phyloP scores from a whole-genome alignment of 768 basidiomycete genomes.

The Xerocomellus amylosporus region DNA sequence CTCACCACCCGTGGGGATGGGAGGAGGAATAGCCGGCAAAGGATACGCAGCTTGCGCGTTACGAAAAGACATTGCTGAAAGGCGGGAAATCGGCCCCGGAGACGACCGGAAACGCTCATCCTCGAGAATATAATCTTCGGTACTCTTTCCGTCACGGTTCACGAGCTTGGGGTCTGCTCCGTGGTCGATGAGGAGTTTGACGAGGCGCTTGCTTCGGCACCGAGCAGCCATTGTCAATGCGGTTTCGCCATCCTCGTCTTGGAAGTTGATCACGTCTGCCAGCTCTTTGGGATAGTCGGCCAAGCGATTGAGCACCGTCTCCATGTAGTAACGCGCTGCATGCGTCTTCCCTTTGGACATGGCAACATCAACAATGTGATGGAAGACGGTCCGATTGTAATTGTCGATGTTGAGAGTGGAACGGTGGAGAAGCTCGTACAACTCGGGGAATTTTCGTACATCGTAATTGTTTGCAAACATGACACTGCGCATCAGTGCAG shows the following conservation, averaged over 20 bases:
- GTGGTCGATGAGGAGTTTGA: constrained; percentile 93
- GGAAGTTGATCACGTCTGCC: constrained; percentile 98
- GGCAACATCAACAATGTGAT: constrained; percentile 96
- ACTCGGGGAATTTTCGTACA: constrained; percentile 95
- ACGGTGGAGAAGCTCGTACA: constrained; percentile 95
- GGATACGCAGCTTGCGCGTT: constrained; percentile 57
- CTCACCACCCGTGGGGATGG: constrained; percentile 47
- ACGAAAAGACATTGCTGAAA: constrained; percentile 67
- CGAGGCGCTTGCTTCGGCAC: constrained; percentile 91
- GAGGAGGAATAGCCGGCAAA: constrained; percentile 42
- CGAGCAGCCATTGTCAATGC: constrained; percentile 95
- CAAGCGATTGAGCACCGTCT: constrained; percentile 83
- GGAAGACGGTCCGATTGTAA: constrained; percentile 95
- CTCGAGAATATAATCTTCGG: constrained; percentile 98
- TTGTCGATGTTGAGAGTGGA: constrained; percentile 99
- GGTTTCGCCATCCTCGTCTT: constrained; percentile 98
- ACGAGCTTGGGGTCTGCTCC: constrained; percentile 93
- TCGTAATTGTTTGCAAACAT: constrained; percentile 99
- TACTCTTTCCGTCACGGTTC: constrained; percentile 93
- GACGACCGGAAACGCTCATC: constrained; percentile 96
- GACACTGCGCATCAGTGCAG: constrained; percentile 95
- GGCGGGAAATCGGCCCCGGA: constrained; percentile 71
- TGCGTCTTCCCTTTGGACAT: constrained; percentile 98
- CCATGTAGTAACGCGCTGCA: constrained; percentile 98
- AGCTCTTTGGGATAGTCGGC: constrained; percentile 94